These are phyloP conservation scores for Geotrichum australiense DNA, from an alignment of 1,139 yeast genomes.

Conservation along the genomic window DNA sequence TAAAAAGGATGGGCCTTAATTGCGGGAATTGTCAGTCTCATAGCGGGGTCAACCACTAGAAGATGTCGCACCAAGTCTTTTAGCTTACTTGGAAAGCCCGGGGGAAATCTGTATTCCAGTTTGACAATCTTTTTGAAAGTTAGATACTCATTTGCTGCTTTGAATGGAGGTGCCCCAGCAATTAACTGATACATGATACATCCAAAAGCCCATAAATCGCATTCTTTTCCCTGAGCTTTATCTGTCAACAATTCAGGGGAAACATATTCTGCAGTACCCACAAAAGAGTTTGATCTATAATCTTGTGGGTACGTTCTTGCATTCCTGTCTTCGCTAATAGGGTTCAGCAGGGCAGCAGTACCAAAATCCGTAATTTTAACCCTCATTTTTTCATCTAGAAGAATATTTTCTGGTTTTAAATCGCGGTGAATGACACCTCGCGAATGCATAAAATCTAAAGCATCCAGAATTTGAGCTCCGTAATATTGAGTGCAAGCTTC, in stretches of 20 bases:
- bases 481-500: slow-evolving; percentile 71
- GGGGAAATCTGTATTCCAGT: slow-evolving; percentile 73
- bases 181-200: slow-evolving; percentile 90
- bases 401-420: slow-evolving; percentile 81
- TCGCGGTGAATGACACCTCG: slow-evolving; percentile 91
- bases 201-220: slow-evolving; percentile 96
- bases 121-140: slow-evolving; percentile 91
- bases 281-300: slow-evolving; percentile 73
- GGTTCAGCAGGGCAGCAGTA: slow-evolving; percentile 75
- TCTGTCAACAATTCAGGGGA: slow-evolving; percentile 87
- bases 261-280: slow-evolving; percentile 83
- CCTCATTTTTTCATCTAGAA: slow-evolving; percentile 73
- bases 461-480: slow-evolving; percentile 75
- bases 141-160: slow-evolving; percentile 88
- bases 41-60: slow-evolving; percentile 56
- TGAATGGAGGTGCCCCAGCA: slow-evolving; percentile 93
- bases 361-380: slow-evolving; percentile 97
- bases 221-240: slow-evolving; percentile 76
- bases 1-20: slow-evolving; percentile 75
- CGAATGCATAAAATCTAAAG: slow-evolving; percentile 73
- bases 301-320: slow-evolving; percentile 38
- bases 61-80: slow-evolving; percentile 65
- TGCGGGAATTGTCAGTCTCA: slow-evolving; percentile 55
- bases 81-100: slow-evolving; percentile 66
- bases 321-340: slow-evolving; percentile 36